These are phyloP conservation scores for Populus alba DNA, from an alignment of 345 rosid species.

Conservation along the genomic window DNA sequence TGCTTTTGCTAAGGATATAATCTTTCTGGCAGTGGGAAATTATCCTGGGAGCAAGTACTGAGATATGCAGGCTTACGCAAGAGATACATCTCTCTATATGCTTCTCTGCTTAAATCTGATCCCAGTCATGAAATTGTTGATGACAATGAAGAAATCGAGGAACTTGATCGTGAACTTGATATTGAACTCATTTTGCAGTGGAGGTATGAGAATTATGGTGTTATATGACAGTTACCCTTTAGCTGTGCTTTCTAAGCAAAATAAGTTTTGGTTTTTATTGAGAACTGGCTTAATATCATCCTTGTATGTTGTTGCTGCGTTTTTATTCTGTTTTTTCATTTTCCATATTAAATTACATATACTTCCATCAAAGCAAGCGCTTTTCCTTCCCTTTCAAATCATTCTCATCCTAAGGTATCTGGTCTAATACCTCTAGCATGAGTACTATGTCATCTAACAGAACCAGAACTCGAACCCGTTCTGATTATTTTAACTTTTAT, in stretches of 20 bases:
- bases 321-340: too few species aligned
- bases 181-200: conserved; percentile 90
- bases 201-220: conserved; percentile 51
- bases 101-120: conserved; percentile 84
- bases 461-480: background rate
- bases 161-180: conserved; percentile 81
- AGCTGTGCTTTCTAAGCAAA: background rate
- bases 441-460: background rate
- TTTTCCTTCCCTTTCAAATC: too few species aligned
- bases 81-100: conserved; percentile 83
- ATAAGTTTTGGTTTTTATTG: too few species aligned
- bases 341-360: too few species aligned
- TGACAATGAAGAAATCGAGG: conserved; percentile 74
- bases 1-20: conserved; percentile 30
- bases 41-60: conserved; percentile 90
- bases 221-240: background rate
- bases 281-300: too few species aligned
- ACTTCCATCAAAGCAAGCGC: too few species aligned
- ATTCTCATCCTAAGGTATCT: background rate
- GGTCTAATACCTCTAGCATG: background rate
- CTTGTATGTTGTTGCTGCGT: too few species aligned
- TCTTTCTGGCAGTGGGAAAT: conserved; percentile 74
- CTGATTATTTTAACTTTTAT: background rate
- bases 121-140: conserved; percentile 52
- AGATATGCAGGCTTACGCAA: conserved; percentile 73